These are phyloP conservation scores for Yamadazyma sp. DNA, from an alignment of 1,139 yeast genomes.

Conservation along the genomic window DNA sequence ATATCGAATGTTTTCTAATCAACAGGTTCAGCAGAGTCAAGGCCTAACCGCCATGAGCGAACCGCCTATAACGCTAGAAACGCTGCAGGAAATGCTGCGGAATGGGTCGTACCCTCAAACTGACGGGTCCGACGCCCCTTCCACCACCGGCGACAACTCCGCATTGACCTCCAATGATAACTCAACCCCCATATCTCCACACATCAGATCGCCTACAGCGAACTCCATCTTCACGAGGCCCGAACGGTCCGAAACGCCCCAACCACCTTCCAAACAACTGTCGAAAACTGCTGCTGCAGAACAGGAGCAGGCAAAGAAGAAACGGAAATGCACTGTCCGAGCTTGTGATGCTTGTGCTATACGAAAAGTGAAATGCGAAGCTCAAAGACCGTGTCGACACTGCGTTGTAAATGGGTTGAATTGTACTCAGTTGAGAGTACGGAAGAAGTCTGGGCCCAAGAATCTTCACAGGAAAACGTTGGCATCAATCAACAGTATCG, in stretches of 20 bases:
- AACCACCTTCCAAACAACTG: neutral
- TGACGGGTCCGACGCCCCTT: too few species aligned
- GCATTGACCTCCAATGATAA: constrained; percentile 1
- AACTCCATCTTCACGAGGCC: neutral
- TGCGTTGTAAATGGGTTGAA: constrained; percentile 36
- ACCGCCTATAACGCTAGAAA: too few species aligned
- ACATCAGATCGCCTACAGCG: neutral
- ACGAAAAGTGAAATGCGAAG: constrained; percentile 44
- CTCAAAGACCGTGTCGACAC: constrained; percentile 38
- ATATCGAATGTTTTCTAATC: neutral
- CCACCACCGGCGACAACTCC: neutral
- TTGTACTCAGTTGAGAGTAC: constrained; percentile 38
- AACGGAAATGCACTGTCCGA: constrained; percentile 23
- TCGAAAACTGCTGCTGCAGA: neutral
- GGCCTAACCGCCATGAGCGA: too few species aligned
- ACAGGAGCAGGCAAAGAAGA: constrained; percentile 18
- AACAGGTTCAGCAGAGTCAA: neutral
- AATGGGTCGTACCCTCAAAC: too few species aligned
- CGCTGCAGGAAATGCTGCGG: too few species aligned
- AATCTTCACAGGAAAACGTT: constrained; percentile 38
- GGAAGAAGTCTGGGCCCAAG: constrained; percentile 48
- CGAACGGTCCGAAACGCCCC: too few species aligned
- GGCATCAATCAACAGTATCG: constrained; percentile 31
- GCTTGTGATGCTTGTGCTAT: constrained; percentile 51
- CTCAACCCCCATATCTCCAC: constrained; percentile 3